Evolutionary conservation across 768 basidiomycete species (phyloP), one percentile per base, ranked within the genome.

Genomic region (Cystofilobasidium macerans): DNA sequence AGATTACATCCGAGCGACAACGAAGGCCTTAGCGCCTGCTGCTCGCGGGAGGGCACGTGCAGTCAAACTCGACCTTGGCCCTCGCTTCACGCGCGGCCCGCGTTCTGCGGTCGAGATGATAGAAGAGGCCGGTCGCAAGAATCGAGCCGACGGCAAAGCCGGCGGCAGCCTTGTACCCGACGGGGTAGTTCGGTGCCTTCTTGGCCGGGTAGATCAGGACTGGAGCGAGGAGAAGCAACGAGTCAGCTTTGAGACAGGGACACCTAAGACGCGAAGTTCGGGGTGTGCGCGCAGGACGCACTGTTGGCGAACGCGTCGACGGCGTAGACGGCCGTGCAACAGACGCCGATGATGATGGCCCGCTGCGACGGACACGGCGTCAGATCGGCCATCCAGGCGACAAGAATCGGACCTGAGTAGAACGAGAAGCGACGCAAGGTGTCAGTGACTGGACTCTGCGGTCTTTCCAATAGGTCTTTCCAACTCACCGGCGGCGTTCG

Each of bases 131-230:
- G 5, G 70, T 69, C 45, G 69, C 67, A 2, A 40, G 3, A 45
- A 70, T 67, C 33, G 64, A 71, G 16, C 30, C 64, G 13, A 54
- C 33, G 9, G 67, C 62, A 28, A 71, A 70, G 0, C 42, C 71
- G 0, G 70, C 54, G 1, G 71, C 68, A 3, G 70, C 73, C 56
- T 72, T 72, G 69, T 71, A 73, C 0, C 73, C 73, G 36, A 70
- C 61, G 26, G 64, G 67, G 48, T 73, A 73, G 32, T 70, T 56
- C 26, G 73, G 73, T 5, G 73, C 73, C 48, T 71, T 35, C 9
- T 61, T 61, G 24, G 73, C 71, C 3, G 73, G 71, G 63, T 72
- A 73, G 42, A 73, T 69, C 11, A 45, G 43, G 20, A 9, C 43
- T 45, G 43, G 43, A 20, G 22, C 14, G 26, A 32, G 56, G 22